phyloP scores from a whole-genome alignment of 805 yeast genomes.

The Lipomyces spencermartinsiae region DNA sequence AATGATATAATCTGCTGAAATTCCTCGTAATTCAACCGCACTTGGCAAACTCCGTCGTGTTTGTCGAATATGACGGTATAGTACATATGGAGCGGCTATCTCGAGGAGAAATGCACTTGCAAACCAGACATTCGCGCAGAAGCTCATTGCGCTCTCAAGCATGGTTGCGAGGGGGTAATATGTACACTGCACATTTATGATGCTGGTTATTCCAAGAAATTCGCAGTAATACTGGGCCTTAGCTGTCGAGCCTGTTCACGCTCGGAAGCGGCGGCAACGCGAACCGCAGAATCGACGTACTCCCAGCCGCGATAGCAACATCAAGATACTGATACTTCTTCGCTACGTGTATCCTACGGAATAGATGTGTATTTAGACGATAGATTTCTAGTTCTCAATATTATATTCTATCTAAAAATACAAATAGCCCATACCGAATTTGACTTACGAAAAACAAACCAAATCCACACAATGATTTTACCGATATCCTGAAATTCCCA shows the following conservation, averaged over 20 bases:
- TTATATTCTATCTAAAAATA: background rate
- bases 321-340: too few species aligned
- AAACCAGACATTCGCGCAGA: background rate
- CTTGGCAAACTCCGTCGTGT: background rate
- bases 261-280: background rate
- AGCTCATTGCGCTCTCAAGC: background rate
- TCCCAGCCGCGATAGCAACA: too few species aligned
- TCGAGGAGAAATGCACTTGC: conserved; percentile 1
- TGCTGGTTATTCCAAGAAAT: background rate
- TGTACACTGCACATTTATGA: background rate
- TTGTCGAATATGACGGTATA: conserved; percentile 15
- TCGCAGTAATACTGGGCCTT: background rate
- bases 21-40: conserved; percentile 3
- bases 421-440: background rate
- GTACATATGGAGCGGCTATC: conserved; percentile 8
- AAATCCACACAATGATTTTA: background rate
- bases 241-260: too few species aligned
- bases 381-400: background rate
- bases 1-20: conserved; percentile 23
- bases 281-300: too few species aligned
- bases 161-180: background rate
- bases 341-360: too few species aligned
- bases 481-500: background rate
- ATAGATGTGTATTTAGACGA: too few species aligned
- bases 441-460: background rate